These are phyloP conservation scores for Phragmites australis DNA, from an alignment of 176 grass and related monocot species.

Conservation along the genomic window DNA sequence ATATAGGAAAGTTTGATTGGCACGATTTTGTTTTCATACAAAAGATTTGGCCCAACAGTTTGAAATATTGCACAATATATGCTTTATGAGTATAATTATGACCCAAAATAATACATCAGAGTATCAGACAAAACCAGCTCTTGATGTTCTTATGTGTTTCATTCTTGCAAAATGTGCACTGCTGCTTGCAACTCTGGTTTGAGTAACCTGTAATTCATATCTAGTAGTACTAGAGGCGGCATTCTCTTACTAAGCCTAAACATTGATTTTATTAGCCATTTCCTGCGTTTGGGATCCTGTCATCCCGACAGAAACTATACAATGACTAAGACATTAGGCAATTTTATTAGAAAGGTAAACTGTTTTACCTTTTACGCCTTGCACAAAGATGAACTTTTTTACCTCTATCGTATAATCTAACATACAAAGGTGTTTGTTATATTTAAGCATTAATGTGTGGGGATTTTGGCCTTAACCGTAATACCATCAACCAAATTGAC, in stretches of 20 bases:
- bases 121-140: constrained; percentile 18
- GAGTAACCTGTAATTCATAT: neutral
- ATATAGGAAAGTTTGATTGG: too few relatives aligned
- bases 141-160: constrained; percentile 15
- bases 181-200: constrained; percentile 10
- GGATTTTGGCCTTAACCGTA: constrained; percentile 5
- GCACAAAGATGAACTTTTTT: neutral
- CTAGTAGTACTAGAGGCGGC: neutral
- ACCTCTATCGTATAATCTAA: neutral
- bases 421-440: neutral
- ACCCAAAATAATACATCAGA: neutral
- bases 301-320: neutral
- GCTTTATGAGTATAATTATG: neutral
- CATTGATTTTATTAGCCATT: neutral
- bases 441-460: neutral
- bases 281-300: neutral
- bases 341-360: neutral
- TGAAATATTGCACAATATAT: constrained; percentile 2
- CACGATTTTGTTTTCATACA: neutral
- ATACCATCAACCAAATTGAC: constrained; percentile 11
- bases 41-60: constrained; percentile 2
- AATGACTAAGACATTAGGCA: neutral
- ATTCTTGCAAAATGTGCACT: neutral
- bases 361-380: neutral
- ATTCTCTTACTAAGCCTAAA: neutral